Evolutionary conservation across 768 basidiomycete species (phyloP), one percentile per base, ranked within the genome.

Genomic region (Pisolithus sp.): DNA sequence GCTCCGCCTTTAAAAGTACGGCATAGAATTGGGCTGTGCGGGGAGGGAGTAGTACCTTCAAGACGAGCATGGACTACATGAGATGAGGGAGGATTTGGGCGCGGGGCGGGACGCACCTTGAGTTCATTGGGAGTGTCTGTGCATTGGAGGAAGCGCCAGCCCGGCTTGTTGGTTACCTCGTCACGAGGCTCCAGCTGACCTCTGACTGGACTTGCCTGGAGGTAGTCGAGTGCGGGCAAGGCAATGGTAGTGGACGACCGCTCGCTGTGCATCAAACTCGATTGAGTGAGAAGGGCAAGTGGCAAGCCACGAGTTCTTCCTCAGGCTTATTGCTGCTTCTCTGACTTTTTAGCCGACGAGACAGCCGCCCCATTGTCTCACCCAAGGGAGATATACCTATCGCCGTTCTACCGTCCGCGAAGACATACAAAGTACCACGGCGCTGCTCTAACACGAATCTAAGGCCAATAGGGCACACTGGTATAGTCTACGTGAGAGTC

Each of bases 81-180:
- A 30, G 44, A 15, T 21, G 45, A 37, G 40, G 26, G 28, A 2
- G 30, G 40, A 34, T 24, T 12, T 26, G 30, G 45, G 46, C 8
- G 34, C 30, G n/a, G 31, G 39, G 38, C 57, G 26, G 23, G 43
- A 52, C 62, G 49, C 37, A 83, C 86, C 75, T 83, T 86, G 62
- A 88, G 76, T 64, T 89, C 83, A 67, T 85, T 80, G 13, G 79
- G 81, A 26, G 85, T 88, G 61, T 88, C 85, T 17, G 85, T 87
- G 50, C 82, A 82, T 62, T 89, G 86, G 45, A 89, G 72, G 67
- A 80, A 88, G 56, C 86, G 73, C 75, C 82, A 85, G 49, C 85
- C 83, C 24, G 81, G 73, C 53, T 71, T 74, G 54, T 66, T 74
- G 9, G 79, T 64, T 58, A 55, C 50, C 12, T 70, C 67, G 50